phyloP scores from a whole-genome alignment of 805 yeast genomes.

The Kurtzmaniella fragi region DNA sequence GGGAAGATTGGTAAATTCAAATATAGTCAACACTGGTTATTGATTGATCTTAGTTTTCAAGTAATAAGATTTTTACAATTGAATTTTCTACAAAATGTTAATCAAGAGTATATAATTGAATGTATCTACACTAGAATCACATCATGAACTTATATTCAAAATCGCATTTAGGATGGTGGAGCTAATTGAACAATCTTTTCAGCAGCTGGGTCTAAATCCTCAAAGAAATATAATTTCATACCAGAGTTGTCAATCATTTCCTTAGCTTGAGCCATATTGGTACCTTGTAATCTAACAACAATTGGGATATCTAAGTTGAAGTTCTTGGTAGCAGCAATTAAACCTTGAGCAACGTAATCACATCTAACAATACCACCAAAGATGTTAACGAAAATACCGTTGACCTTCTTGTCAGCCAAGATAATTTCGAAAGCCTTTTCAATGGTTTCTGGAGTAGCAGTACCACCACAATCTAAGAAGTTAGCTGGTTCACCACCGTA shows the following conservation, averaged over 20 bases:
- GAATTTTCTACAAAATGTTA: neutral
- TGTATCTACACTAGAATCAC: too few relatives aligned
- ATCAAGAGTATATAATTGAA: neutral
- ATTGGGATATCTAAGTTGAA: conserved; percentile 89
- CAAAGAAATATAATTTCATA: conserved; percentile 83
- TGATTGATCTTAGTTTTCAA: too few relatives aligned
- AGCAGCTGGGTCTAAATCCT: conserved; percentile 96
- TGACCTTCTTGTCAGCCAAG: conserved; percentile 80
- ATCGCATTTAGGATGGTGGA: conserved; percentile 17
- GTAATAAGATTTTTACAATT: too few relatives aligned
- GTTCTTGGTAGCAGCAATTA: conserved; percentile 90
- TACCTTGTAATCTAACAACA: conserved; percentile 98
- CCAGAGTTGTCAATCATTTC: conserved; percentile 84
- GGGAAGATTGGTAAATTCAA: too few relatives aligned
- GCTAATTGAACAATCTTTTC: conserved; percentile 81
- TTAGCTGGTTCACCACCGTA: conserved; percentile 99
- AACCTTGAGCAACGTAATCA: conserved; percentile 97
- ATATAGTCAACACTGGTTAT: too few relatives aligned
- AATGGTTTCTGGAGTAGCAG: conserved; percentile 98
- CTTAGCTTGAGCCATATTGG: conserved; percentile 87
- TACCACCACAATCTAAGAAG: conserved; percentile 99
- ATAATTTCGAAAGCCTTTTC: conserved; percentile 95
- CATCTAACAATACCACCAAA: conserved; percentile 99
- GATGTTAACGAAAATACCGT: conserved; percentile 95
- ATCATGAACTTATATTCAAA: neutral